These are phyloP conservation scores for Pisolithus tinctorius DNA, from an alignment of 768 basidiomycete genomes.

Conservation along the genomic window DNA sequence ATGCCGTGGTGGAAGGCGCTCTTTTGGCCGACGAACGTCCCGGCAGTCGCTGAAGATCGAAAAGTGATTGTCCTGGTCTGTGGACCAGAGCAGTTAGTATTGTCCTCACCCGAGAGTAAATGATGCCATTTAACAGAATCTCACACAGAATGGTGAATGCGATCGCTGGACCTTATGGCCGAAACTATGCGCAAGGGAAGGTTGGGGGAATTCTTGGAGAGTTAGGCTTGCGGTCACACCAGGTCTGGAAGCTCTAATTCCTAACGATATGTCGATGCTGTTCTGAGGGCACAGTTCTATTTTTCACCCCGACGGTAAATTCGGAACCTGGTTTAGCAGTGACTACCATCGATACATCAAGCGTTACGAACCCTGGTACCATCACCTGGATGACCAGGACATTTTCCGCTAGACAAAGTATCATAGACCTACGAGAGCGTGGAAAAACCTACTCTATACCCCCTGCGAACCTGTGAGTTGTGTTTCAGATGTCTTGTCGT, in stretches of 20 bases:
- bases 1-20: constrained; percentile 26
- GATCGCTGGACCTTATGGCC: constrained; percentile 71
- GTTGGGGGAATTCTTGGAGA: constrained; percentile 62
- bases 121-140: neutral
- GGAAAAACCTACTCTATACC: no score
- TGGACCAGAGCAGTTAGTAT: constrained; percentile 73
- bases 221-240: constrained; percentile 51
- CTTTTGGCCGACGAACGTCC: constrained; percentile 9
- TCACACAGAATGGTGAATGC: constrained; percentile 60
- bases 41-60: constrained; percentile 21
- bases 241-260: constrained; percentile 63
- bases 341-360: no score
- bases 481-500: constrained; percentile 55
- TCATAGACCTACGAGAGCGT: no score
- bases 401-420: no score
- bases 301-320: no score
- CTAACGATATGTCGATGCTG: neutral
- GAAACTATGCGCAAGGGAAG: constrained; percentile 67
- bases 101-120: neutral
- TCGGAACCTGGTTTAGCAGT: no score
- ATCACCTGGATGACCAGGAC: no score
- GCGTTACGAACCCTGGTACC: no score
- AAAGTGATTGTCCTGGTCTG: constrained; percentile 67
- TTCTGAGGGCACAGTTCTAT: no score
- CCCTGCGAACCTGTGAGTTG: neutral